These are phyloP conservation scores for Acacia melanoxylon DNA, from an alignment of 306 rosid genomes.

Conservation along the genomic window DNA sequence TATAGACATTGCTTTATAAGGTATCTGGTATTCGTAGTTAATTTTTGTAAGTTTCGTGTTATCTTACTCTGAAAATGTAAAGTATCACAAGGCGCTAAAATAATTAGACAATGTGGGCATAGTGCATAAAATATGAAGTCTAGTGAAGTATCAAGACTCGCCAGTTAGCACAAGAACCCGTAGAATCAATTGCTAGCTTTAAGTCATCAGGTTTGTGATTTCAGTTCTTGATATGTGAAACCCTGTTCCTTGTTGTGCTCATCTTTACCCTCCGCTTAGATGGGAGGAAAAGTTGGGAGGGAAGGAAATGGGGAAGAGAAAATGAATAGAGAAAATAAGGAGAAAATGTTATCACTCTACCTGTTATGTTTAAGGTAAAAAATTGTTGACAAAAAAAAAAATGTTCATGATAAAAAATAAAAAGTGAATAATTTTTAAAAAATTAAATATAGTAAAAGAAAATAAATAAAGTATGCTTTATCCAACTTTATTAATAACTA, in stretches of 20 bases:
- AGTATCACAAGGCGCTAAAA: neutral
- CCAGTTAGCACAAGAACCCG: neutral
- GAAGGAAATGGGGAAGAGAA: no score
- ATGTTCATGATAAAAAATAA: no score
- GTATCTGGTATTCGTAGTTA: neutral
- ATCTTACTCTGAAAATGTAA: neutral
- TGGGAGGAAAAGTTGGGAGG: no score
- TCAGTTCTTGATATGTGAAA: neutral
- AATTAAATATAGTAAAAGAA: no score
- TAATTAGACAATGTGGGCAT: neutral
- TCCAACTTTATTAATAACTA: no score
- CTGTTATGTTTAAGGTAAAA: no score
- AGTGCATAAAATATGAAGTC: neutral
- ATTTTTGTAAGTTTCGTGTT: neutral
- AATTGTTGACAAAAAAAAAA: no score
- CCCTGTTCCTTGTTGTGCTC: neutral
- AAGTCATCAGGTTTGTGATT: neutral
- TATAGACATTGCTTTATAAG: neutral
- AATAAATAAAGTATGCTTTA: no score
- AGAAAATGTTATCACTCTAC: no score
- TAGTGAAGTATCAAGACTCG: neutral
- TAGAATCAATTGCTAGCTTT: neutral
- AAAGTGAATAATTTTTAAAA: no score
- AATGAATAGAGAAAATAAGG: no score
- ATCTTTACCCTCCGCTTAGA: no score